phyloP scores from a whole-genome alignment of 371 early-diverging fungal species.

The Lichtheimia ornata region DNA sequence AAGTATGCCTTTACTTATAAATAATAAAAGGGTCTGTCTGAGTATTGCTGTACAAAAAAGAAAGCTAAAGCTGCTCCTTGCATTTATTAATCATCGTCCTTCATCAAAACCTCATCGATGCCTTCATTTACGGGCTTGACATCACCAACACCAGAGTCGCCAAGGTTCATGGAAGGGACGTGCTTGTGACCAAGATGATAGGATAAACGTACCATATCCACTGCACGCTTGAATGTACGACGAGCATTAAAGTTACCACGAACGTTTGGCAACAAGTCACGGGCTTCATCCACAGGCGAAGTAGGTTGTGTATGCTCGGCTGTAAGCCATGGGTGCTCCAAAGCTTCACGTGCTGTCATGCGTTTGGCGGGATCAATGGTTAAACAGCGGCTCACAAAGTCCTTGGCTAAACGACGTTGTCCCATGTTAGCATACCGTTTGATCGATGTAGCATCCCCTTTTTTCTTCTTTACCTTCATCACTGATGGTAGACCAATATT shows the following conservation, averaged over 20 bases:
- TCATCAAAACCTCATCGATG: slow-evolving; percentile 45
- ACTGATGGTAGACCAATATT: slow-evolving; percentile 73
- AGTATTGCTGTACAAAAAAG: no score
- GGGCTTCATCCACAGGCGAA: slow-evolving; percentile 26
- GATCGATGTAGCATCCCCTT: not conserved
- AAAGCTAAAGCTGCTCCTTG: no score
- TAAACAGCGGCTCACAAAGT: slow-evolving; percentile 77
- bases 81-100: slow-evolving; percentile 14
- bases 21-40: no score
- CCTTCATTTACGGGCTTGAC: slow-evolving; percentile 50
- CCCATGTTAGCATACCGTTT: not conserved
- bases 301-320: slow-evolving; percentile 32
- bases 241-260: slow-evolving; percentile 83
- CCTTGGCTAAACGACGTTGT: slow-evolving; percentile 64
- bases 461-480: slow-evolving; percentile 26
- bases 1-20: no score
- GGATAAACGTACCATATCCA: slow-evolving; percentile 57
- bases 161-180: slow-evolving; percentile 22
- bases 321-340: slow-evolving; percentile 74
- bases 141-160: slow-evolving; percentile 7
- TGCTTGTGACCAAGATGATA: slow-evolving; percentile 46
- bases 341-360: slow-evolving; percentile 76
- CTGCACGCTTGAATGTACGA: slow-evolving; percentile 73
- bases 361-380: slow-evolving; percentile 74
- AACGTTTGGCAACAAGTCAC: slow-evolving; percentile 75